These are phyloP conservation scores for Botrytis pseudocinerea DNA, from an alignment of 2,329 filamentous ascomycete genomes.

Conservation along the genomic window DNA sequence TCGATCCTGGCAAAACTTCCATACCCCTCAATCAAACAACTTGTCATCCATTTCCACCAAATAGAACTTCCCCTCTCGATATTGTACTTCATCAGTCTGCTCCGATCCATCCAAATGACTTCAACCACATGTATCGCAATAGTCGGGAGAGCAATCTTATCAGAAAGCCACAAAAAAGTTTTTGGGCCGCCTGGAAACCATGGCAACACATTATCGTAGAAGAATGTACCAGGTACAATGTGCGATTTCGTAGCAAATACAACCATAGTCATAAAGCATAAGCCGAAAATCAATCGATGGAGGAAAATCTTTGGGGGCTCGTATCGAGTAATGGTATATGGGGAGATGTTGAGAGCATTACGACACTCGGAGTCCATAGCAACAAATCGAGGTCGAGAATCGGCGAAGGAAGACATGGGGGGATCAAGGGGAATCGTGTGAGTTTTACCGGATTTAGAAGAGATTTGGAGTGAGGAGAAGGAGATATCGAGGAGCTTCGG, in stretches of 20 bases:
- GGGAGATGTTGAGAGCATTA: conserved; percentile 56
- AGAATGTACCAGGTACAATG: conserved; percentile 53
- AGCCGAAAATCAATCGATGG: conserved; percentile 55
- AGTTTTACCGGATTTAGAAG: conserved; percentile 49
- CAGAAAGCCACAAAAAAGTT: conserved; percentile 60
- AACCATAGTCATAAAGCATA: conserved; percentile 56
- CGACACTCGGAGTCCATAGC: conserved; percentile 68
- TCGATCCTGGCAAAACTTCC: conserved; percentile 55
- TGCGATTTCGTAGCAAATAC: conserved; percentile 51
- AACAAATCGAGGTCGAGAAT: conserved; percentile 70
- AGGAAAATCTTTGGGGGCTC: conserved; percentile 36
- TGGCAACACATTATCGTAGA: conserved; percentile 52
- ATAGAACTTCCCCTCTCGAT: conserved; percentile 47
- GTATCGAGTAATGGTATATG: conserved; percentile 46
- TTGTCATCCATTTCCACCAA: conserved; percentile 58
- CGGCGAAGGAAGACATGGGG: conserved; percentile 65
- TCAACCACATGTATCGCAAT: conserved; percentile 67
- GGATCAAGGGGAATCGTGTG: conserved; percentile 66
- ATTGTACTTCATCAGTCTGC: conserved; percentile 50
- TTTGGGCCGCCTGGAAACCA: conserved; percentile 58
- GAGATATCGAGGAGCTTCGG: conserved; percentile 67
- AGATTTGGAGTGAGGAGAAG: conserved; percentile 62
- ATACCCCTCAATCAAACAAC: conserved; percentile 56
- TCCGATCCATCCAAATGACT: conserved; percentile 52
- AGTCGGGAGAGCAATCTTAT: conserved; percentile 58